Evolutionary conservation across 768 basidiomycete species (phyloP), one percentile per base, ranked within the genome.

Genomic region (Hydnum rufescens): DNA sequence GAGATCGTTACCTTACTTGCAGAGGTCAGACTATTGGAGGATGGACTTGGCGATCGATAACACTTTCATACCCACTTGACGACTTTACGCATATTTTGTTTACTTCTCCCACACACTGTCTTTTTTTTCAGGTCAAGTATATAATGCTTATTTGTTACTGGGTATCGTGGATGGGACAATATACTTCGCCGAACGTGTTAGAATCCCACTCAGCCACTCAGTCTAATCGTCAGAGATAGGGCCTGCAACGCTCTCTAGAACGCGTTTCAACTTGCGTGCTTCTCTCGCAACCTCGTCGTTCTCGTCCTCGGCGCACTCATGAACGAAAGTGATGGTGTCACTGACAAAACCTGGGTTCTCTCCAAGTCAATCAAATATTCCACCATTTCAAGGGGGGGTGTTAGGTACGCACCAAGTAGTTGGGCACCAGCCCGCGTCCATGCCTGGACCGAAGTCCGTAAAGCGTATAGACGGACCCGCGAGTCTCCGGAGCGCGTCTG

Each of bases 281-380:
- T 77, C 77, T 53, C 68, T 71, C 3, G 87, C 82, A 16, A 92
- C 85, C 54, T 71, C 71, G 57, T 87, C 84, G 62, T 88, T 80
- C 58, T 90, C 89, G 60, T 93, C 88, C 65, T 89, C 86, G 3
- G 77, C 75, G 60, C 79, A 83, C 64, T 93, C 90, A 3, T 78
- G 77, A 51, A 93, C 79, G 66, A 93, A 89, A 26, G 83, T 80
- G 18, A 82, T 70, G 28, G 87, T 82, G 63, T 93, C 90, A 5
- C 77, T 69, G 16, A 74, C 78, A 59, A 86, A 82, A 6, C 80
- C 85, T 85, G 58, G 30, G n/a, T n/a, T 16, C 8, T 13, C 1
- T 6, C 1, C 43, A 13, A 29, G 32, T 55, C 23, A 23, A 25
- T 8, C 8, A 6, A 19, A 18, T 8, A 19, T 5, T 6, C 8